Base-by-base conservation (phyloP, 1,284 basidiomycete species). In the Malassezia globosa region DNA sequence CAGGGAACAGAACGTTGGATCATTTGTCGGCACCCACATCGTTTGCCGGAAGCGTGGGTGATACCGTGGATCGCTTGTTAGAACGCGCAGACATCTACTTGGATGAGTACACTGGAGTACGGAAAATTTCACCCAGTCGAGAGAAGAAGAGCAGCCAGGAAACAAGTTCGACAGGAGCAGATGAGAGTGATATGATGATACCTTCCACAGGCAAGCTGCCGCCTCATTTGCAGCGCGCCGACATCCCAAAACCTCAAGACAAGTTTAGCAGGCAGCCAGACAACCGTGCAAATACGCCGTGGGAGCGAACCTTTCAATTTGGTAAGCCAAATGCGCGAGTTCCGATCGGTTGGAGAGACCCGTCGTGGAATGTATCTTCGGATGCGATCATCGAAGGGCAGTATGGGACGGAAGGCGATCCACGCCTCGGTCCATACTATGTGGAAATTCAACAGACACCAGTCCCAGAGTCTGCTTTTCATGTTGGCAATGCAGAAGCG, bases 61-160 rank as follows among this genome's bases (percentile, higher is more conserved):
- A 90, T 66, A 75, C 81, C 0, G 80, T 94, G 73, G 92, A 96
- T 71, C 77, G 80, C 31, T 71, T 95, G 47, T 74, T 94, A 48
- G 92, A 96, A 72, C 78, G 80, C 47, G 84, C 87, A 6, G 86
- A 94, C 68, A 81, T 80, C 4, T 81, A 81, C 55, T 72, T 95
- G 31, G 89, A 95, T 64, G 80, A 85, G 54, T 79, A 80, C 57
- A 75, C 81, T 14, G 88, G 27, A 26, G 37, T 14, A 24, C 46
- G 24, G 41, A 37, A 3, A 37, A 23, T 40, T 22, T 46, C 10
- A 39, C 38, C 22, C 22, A 11, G 10, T 21, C 11, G 36, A n/a
- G 33, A n/a, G n/a, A 5, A n/a, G 26, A n/a, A 25, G 22, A 18
- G 26, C 7, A 23, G 27, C 14, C n/a, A 10, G 21, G 7, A 31